Evolutionary conservation across 106 monocot species (phyloP), one percentile per base, ranked within the genome.

Genomic region (Dendrobium officinale): DNA sequence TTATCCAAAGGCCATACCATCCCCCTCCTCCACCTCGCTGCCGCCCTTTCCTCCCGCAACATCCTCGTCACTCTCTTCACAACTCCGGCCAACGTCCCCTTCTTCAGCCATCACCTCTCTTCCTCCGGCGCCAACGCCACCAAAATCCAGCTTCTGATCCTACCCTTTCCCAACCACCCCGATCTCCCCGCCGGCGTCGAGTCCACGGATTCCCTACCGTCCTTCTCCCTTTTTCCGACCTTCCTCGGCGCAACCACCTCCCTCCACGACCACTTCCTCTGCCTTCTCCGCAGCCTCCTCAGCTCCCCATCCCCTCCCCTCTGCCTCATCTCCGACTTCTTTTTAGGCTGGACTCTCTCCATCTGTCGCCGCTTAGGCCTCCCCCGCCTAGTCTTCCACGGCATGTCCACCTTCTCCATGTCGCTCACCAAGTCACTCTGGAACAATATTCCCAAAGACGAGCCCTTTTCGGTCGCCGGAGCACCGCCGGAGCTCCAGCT

Each of bases 321-420:
- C 78, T 83, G 72, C 86, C 27, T 89, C 27, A 49, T 89, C 77
- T 81, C 89, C 80, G 89, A 89, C 67, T 70, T 77, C n/a, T 89
- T 89, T 64, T 31, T 84, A 20, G 56, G 84, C 1, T 89, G 89
- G 89, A 84, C 84, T 9, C 18, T 41, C 7, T 64, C 76, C 29
- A 75, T 61, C 8, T 81, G 78, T 17, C 6, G 45, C 7, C 54
- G 19, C 20, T 40, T 86, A 45, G 75, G 66, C n/a, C 58, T 86
- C 2, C 86, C 77, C 15, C 43, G 83, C 27, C 16, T 81, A 11
- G 42, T 55, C 15, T 85, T 77, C 72, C 73, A 81, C 73, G 81
- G 81, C 20, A 85, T 85, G 81, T 72, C 78, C 55, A n/a, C n/a
- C 68, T 81, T 77, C 80, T 67, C 85, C 24, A 77, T 72, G 66